Base-by-base conservation (phyloP, 495 filamentous ascomycete genomes). In the Hypoxylon cercidicola region DNA sequence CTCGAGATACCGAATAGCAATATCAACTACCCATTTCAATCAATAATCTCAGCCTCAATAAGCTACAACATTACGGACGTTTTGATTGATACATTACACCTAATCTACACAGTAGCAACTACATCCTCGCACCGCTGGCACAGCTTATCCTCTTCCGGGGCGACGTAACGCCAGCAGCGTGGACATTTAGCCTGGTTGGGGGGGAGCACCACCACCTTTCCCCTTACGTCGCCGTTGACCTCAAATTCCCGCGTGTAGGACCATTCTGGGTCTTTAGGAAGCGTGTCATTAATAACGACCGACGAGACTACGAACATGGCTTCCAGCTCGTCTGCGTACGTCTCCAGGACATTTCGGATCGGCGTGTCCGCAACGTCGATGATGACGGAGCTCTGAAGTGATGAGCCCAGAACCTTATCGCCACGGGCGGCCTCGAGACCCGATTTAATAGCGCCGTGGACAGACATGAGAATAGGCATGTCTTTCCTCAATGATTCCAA, bases 81-180 rank as follows among this genome's bases (percentile, higher is more conserved):
- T 28, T 28, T 28, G 25, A 28, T 28, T 3, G 3, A 25, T 47
- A 45, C 35, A 28, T 11, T 46, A 3, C 12, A n/a, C 39, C 4
- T 23, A 45, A 34, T 46, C 30, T 55, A 47, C 32, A 81, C 50
- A 43, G 79, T 76, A 16, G 74, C 64, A 6, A 93, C 82, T 9
- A 91, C 88, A 1, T 86, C 81, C 57, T 89, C 85, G 75, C 94
- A 97, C 67, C 93, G 81, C 50, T 75, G 75, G 75, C 94, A 97
- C 45, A 96, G 77, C 57, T 75, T 74, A 16, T 88, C 87, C 72
- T 87, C 82, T 34, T 75, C 71, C 9, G 78, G 75, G 20, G 84
- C 82, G 16, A 86, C 83, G 77, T 89, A 96, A 55, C 89, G 85
- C 95, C 95, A 97, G 78, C 95, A 97, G 43, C 94, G 84, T 2